Evolutionary conservation across 192 early-diverging fungal genomes (phyloP).

Genomic region (Gigaspora rosea): DNA sequence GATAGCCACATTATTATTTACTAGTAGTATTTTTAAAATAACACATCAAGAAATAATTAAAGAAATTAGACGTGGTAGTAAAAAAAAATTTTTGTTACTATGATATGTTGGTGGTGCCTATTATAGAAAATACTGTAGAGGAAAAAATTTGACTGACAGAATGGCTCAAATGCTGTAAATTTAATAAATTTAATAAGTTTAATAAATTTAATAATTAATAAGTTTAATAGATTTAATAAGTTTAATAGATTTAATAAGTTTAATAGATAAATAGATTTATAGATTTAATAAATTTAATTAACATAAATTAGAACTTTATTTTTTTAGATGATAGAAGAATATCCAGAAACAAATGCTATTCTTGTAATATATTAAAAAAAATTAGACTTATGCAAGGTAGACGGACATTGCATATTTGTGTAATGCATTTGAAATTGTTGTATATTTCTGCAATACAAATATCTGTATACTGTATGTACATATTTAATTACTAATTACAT

Average conservation of each 20-base stretch:
- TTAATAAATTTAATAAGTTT: background rate
- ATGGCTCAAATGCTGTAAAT: conserved; percentile 65
- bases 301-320: background rate
- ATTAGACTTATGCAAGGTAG: no score
- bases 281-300: background rate
- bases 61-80: conserved; percentile 80
- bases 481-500: no score
- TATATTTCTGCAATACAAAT: no score
- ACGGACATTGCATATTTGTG: no score
- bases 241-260: no score
- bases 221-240: no score
- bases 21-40: conserved; percentile 76
- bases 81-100: conserved; percentile 73
- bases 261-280: no score
- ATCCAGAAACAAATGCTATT: conserved; percentile 91
- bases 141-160: conserved; percentile 85
- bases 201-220: background rate
- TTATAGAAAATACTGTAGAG: conserved; percentile 93
- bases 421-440: no score
- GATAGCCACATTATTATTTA: conserved; percentile 84
- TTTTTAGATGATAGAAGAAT: conserved; percentile 74
- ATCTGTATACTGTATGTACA: no score
- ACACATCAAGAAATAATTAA: conserved; percentile 99
- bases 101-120: conserved; percentile 86
- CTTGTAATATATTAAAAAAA: no score